These are phyloP conservation scores for Angophora floribunda DNA, from an alignment of 345 rosid species.

Conservation along the genomic window DNA sequence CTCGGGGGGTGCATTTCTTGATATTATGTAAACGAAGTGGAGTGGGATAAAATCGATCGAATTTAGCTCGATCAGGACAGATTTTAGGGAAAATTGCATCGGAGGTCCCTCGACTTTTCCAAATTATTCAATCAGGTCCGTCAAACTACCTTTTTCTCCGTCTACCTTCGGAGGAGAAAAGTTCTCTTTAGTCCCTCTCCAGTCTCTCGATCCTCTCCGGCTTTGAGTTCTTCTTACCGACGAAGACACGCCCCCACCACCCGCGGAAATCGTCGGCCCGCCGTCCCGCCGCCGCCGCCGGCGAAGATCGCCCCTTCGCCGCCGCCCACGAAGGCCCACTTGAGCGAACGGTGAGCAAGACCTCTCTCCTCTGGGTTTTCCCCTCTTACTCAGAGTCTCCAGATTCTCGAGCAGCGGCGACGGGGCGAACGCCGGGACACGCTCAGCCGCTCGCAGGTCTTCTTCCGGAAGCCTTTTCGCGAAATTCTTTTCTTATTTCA, in stretches of 20 bases:
- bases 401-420: neutral
- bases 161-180: neutral
- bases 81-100: neutral
- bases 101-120: neutral
- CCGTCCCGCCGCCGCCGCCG: neutral
- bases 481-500: neutral
- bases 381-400: neutral
- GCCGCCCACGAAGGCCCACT: neutral
- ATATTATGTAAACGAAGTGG: neutral
- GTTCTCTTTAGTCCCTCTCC: neutral
- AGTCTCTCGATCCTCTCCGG: neutral
- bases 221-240: neutral
- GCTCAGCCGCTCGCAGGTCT: neutral
- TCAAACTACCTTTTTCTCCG: neutral
- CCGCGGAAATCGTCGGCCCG: neutral
- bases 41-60: neutral
- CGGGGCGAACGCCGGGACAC: neutral
- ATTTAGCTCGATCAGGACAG: neutral
- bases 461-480: neutral
- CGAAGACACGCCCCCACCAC: neutral
- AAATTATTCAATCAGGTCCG: neutral
- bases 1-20: too few relatives aligned
- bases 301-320: neutral
- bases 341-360: neutral
- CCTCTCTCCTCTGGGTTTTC: neutral